Evolutionary conservation across 2,329 filamentous ascomycete genomes (phyloP), one percentile per base, ranked within the genome.

Genomic region (Pseudogymnoascus sp.): DNA sequence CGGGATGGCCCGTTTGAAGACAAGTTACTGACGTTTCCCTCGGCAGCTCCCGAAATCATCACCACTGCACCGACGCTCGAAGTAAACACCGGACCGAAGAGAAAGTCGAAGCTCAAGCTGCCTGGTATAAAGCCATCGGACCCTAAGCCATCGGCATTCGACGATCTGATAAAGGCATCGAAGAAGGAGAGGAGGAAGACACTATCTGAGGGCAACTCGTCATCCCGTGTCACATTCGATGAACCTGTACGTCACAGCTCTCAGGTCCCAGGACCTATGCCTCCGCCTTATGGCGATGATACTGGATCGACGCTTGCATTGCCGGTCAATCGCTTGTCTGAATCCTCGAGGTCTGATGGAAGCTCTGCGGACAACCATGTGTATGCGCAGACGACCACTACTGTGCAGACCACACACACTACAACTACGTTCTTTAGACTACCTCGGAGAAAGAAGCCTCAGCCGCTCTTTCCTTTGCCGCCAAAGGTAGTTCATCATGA

Each of bases 321-420:
- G 19, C 85, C 87, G 10, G 78, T 84, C 31, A 82, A 83, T 66
- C 81, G 90, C 42, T 77, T 89, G 29, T 95, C 90, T 4, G 93
- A 97, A 71, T 97, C 93, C 1, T 96, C 92, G 1, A 85, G 90
- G 68, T 97, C 93, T 29, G 93, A 97, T 74, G 89, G 85, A 50
- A 96, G 90, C 76, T 90, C 88, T 15, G 85, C 82, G 44, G 88
- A 93, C 70, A 82, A 83, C 68, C 79, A 80, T 42, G 77, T 84
- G 60, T 84, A 83, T 74, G 82, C 80, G 59, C 83, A 78, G 67
- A 82, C 78, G 56, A 83, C 81, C 62, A 87, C 81, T 50, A 87
- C 85, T 6, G 88, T 86, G 10, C 85, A 89, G 66, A 85, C 82
- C 9, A 77, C 83, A 13, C 80, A 83, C 29, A 83, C 84, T 5